Percentiles rank a stretch among this genome's conserved stretches.
These are phyloP conservation scores for Prunus davidiana DNA, from an alignment of 306 rosid species.

Conservation along the genomic window DNA sequence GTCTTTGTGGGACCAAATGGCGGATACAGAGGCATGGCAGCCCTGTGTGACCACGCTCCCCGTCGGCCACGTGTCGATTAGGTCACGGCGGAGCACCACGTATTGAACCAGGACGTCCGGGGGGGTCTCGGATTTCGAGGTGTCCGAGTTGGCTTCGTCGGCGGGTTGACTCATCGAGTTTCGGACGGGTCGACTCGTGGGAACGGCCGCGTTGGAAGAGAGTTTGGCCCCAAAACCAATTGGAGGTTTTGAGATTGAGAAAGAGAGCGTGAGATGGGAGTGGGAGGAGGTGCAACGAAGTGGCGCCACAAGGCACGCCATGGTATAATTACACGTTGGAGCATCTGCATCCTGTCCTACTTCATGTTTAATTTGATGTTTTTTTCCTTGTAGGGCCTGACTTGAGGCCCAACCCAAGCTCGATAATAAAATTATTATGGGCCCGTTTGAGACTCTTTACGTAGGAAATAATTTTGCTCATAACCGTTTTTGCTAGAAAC, in stretches of 20 bases:
- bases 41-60: constrained; percentile 89
- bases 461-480: no score
- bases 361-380: no score
- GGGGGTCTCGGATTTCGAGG: constrained; percentile 26
- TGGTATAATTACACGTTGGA: background rate
- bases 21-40: constrained; percentile 87
- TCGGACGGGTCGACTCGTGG: constrained; percentile 30
- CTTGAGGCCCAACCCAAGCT: background rate
- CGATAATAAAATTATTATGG: background rate
- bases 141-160: constrained; percentile 23
- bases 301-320: constrained; percentile 39
- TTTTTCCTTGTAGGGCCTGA: background rate
- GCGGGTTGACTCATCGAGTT: constrained; percentile 67
- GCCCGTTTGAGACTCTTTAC: no score
- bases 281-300: constrained; percentile 33
- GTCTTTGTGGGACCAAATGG: constrained; percentile 67
- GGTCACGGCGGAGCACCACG: constrained; percentile 92
- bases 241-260: constrained; percentile 5
- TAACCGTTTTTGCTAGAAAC: no score
- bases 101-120: constrained; percentile 65
- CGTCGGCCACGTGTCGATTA: constrained; percentile 77
- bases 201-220: constrained; percentile 9
- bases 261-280: background rate
- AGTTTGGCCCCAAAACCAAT: constrained; percentile 10
- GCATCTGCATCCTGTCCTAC: background rate